Base-by-base conservation (phyloP, 108 stramenopile genomes). In the Fragilaria crotonensis region DNA sequence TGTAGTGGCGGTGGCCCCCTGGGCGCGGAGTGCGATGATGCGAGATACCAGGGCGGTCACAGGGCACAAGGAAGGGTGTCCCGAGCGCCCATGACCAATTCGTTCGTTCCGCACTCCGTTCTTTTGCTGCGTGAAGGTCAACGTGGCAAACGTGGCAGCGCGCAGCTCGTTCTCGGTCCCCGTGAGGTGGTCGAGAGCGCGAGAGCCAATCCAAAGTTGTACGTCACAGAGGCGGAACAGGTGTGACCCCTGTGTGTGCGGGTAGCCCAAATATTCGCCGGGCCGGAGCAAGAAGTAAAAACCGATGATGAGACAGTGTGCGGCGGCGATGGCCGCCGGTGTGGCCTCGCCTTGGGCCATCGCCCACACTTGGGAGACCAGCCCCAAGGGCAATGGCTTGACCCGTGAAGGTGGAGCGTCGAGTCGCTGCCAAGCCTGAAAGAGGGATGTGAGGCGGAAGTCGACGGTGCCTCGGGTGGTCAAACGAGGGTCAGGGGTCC, bases 301-400 rank as follows among this genome's bases (percentile, higher is more conserved):
- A 49, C 41, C 9, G 41, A 80, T 45, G 46, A 52, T 62, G 51
- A 72, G 68, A 63, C 72, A 63, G 49, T 76, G 64, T 2, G 65
- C 59, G 0, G 48, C 30, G 2, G 72, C 72, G 0, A 30, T 19
- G 29, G 11, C 32, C 3, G 28, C 26, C 27, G 31, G 14, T 21
- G 11, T 19, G 21, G 25, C 25, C 19, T 4, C 32, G 48, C 3
- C 22, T 11, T 7, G 5, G n/a, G 48, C 48, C 26, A 50, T 20
- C 36, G 31, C 67, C 64, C 0, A 65, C 72, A 23, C 76, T 59
- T 20, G 79, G 68, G 22, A 73, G 72, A 32, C 73, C 65, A 9
- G 68, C 58, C 2, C 31, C 33, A 0, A 69, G 67, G 3, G 71
- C n/a, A n/a, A n/a, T n/a, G n/a, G n/a, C n/a, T n/a, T n/a, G n/a